Evolutionary conservation across 306 rosid species (phyloP).

Genomic region (Trifolium subterraneum): DNA sequence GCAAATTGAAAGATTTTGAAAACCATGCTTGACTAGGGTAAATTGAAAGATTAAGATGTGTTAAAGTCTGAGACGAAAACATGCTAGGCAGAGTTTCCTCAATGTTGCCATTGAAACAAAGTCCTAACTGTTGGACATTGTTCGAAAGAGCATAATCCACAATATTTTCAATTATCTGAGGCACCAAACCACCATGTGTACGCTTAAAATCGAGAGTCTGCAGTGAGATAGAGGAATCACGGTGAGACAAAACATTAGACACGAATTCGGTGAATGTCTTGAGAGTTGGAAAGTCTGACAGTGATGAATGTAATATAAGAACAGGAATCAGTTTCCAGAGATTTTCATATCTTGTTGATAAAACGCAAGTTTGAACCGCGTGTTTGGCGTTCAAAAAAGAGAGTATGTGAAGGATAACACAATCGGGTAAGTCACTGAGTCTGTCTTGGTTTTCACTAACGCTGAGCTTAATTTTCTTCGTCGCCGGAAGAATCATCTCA

Average conservation of each 20-base stretch:
- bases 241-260: neutral
- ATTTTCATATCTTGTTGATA: conserved; percentile 13
- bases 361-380: conserved; percentile 28
- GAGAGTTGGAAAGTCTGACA: neutral
- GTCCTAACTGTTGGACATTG: conserved; percentile 12
- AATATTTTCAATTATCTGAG: neutral
- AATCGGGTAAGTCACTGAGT: conserved; percentile 33
- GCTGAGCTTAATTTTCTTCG: neutral
- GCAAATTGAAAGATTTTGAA: conserved; percentile 5
- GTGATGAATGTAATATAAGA: neutral
- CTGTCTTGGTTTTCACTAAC: conserved; percentile 2
- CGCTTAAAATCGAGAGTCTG: conserved; percentile 8
- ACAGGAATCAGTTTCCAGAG: conserved; percentile 32
- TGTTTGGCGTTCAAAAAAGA: conserved; percentile 13
- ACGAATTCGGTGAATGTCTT: conserved; percentile 19
- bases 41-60: conserved; percentile 24
- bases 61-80: conserved; percentile 6
- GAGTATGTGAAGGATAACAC: conserved; percentile 30
- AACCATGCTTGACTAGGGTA: neutral
- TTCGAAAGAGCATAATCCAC: conserved; percentile 28
- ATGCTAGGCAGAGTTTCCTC: neutral
- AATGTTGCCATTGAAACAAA: neutral
- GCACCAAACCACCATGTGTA: neutral
- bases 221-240: neutral
- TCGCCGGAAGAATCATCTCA: neutral